Conservation (phyloP, 192 early-diverging fungal species). For the Entomortierella chlamydospora region DNA sequence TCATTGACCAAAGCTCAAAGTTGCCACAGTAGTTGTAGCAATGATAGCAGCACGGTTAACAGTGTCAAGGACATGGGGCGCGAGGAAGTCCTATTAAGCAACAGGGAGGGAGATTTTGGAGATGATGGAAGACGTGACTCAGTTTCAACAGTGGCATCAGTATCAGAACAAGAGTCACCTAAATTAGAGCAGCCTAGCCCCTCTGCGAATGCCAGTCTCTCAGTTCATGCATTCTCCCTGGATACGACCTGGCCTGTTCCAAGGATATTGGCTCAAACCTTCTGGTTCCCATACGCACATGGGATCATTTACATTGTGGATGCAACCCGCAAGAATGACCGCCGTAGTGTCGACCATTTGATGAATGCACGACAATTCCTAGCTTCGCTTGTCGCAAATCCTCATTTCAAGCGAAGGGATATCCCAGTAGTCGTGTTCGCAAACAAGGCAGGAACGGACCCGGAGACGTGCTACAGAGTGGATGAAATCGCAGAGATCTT, state of each 20-base stretch:
- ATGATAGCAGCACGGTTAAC: not conserved
- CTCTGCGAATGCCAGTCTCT: constrained; percentile 34
- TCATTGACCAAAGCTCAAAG: not conserved
- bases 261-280: constrained; percentile 28
- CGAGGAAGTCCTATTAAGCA: not conserved
- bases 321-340: constrained; percentile 51
- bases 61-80: not conserved
- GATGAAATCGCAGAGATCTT: constrained; percentile 53
- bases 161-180: not conserved
- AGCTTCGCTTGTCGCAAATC: constrained; percentile 28
- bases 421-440: constrained; percentile 51
- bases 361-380: constrained; percentile 43
- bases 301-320: constrained; percentile 52
- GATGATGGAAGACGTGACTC: not conserved
- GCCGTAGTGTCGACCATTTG: constrained; percentile 43
- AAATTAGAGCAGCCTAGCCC: not conserved
- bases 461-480: constrained; percentile 42
- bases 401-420: constrained; percentile 18
- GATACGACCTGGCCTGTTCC: constrained; percentile 51
- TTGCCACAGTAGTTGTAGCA: not conserved
- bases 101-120: not conserved
- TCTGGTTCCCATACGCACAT: constrained; percentile 50
- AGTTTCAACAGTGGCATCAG: not conserved
- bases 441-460: constrained; percentile 45
- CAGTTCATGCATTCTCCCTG: constrained; percentile 43